Evolutionary conservation across 768 basidiomycete genomes (phyloP).

Genomic region (Antrodiella citrinella): DNA sequence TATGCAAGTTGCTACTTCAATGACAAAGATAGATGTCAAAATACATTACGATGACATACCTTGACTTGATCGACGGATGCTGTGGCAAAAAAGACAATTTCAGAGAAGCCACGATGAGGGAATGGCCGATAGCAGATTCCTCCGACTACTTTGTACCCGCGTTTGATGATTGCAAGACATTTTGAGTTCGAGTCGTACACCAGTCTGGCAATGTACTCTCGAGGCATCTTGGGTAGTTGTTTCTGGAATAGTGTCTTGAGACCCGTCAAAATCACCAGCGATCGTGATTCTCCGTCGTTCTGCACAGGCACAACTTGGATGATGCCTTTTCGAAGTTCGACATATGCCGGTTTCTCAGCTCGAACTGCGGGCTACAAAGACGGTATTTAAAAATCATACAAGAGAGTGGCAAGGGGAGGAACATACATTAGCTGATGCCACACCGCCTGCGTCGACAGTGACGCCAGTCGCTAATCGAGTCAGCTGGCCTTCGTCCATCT

Average conservation of each 20-base stretch:
- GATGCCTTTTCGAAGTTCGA: conserved; percentile 75
- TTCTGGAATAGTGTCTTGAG: conserved; percentile 95
- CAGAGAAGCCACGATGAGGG: conserved; percentile 88
- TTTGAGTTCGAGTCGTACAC: conserved; percentile 93
- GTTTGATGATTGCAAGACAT: conserved; percentile 88
- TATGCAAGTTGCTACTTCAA: conserved; percentile 22
- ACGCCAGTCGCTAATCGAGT: conserved; percentile 74
- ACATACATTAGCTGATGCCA: conserved; percentile 41
- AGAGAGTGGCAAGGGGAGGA: not conserved
- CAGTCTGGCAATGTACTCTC: conserved; percentile 94
- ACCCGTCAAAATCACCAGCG: conserved; percentile 83
- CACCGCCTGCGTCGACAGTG: conserved; percentile 57
- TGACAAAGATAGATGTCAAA: not conserved
- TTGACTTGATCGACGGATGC: conserved; percentile 96
- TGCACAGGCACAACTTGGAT: conserved; percentile 81
- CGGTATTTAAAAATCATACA: not conserved
- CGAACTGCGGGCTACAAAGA: conserved; percentile 40
- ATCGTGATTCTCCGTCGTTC: conserved; percentile 70
- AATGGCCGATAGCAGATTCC: conserved; percentile 98
- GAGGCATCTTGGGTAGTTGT: conserved; percentile 97
- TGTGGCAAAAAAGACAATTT: conserved; percentile 98
- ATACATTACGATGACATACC: conserved; percentile 35
- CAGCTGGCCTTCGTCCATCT: conserved; percentile 71
- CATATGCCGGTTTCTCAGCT: conserved; percentile 68
- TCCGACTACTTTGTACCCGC: conserved; percentile 91